Base-by-base conservation (phyloP, 768 basidiomycete genomes). In the Daedalea quercina region DNA sequence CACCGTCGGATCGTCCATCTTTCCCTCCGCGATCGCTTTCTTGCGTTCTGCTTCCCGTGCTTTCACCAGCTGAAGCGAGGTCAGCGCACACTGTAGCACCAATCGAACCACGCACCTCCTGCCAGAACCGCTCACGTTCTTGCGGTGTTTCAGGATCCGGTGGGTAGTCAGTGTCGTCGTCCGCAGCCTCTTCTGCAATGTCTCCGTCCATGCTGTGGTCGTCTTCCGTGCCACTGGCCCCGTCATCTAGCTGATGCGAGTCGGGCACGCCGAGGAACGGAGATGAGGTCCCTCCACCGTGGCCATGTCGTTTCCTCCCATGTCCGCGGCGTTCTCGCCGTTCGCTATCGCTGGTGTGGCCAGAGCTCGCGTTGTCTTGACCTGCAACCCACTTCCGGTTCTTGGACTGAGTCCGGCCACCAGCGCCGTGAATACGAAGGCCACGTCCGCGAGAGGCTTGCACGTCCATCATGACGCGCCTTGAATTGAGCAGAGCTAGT, bases 1-100 rank as follows among this genome's bases (percentile, higher is more conserved):
- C 9, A 85, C 84, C 40, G 78, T 63, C 0, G 93, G 94, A 63
- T 92, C 91, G 56, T 90, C 87, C 80, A 96, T 93, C 63, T 88
- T 84, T 6, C 92, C 91, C 33, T 85, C 81, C 0, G 82, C 76
- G 50, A 96, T 93, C 15, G 87, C 87, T 45, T 70, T 75, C 65
- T 84, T 85, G 47, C 81, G 73, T 63, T 90, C 90, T 2, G 66
- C 63, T 60, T 91, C 87, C 47, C 89, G 84, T 3, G 79, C 77
- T 73, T 84, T 87, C 23, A 86, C 81, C 56, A 91, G 70, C 89
- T 57, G 42, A 9, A 44, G 50, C 31, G 42, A 47, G 47, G 49
- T 58, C 48, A 68, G 54, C 45, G 51, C 33, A 58, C 52, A 47
- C 17, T 22, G 9, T 40, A 59, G 3, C 40, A 19, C 15, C 26